phyloP scores from a whole-genome alignment of 345 rosid species.

The Arabidopsis suecica region DNA sequence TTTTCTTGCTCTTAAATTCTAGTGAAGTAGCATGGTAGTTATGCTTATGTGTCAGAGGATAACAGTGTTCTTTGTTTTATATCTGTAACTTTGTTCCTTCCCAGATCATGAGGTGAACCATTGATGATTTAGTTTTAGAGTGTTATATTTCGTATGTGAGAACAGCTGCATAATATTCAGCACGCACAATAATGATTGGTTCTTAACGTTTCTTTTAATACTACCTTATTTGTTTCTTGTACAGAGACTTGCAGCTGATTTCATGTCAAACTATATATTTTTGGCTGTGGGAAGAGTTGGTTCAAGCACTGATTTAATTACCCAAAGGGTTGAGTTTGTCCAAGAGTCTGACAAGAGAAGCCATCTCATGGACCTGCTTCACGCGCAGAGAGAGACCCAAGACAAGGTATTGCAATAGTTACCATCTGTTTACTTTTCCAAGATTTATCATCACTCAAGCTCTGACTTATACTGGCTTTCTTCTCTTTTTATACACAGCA shows the following conservation, averaged over 20 bases:
- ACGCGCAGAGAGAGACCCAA: constrained; percentile 83
- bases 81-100: constrained; percentile 3
- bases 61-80: neutral
- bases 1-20: constrained; percentile 2
- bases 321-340: constrained; percentile 95
- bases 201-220: neutral
- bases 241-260: constrained; percentile 98
- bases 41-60: neutral
- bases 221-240: constrained; percentile 24
- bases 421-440: constrained; percentile 18
- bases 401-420: constrained; percentile 65
- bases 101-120: neutral
- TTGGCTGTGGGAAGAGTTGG: constrained; percentile 99
- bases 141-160: constrained; percentile 12
- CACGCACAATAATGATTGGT: constrained; percentile 15
- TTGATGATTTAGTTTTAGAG: constrained; percentile 33
- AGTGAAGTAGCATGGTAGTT: constrained; percentile 6
- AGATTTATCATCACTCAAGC: neutral
- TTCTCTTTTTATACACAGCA: constrained; percentile 60
- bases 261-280: constrained; percentile 77
- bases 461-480: constrained; percentile 6
- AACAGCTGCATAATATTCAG: constrained; percentile 16
- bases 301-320: constrained; percentile 96
- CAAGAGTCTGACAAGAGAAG: constrained; percentile 96
- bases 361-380: constrained; percentile 98